Percentiles rank a stretch among this genome's conserved stretches.
Evolutionary conservation across 129 eudicot species (phyloP).

Genomic region (carrot (Daucus carota)): DNA sequence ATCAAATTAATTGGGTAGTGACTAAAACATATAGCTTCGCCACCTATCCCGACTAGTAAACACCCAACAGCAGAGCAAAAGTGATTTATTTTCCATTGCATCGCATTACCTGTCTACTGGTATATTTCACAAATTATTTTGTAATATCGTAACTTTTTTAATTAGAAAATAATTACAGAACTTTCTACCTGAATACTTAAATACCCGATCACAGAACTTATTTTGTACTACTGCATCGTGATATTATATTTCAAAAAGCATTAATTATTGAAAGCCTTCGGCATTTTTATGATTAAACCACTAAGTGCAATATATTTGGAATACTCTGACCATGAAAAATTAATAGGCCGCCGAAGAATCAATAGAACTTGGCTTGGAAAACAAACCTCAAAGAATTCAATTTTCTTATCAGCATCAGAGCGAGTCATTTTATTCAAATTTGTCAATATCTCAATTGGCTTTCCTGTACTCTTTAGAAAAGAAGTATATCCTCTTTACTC

Average conservation of each 20-base stretch:
- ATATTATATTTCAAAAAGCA: not conserved
- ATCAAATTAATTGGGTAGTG: no score
- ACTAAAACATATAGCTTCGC: no score
- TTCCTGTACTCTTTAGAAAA: constrained; percentile 71
- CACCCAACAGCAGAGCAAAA: no score
- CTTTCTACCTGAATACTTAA: no score
- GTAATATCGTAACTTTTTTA: no score
- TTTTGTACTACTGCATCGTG: no score
- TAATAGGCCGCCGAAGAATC: not conserved
- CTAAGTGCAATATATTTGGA: not conserved
- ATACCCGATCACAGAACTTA: no score
- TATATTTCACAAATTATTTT: no score
- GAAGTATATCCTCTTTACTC: constrained; percentile 84
- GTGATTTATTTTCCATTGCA: no score
- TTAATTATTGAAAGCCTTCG: not conserved
- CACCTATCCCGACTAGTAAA: no score
- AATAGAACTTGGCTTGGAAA: not conserved
- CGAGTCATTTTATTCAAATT: constrained; percentile 83
- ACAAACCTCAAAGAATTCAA: constrained; percentile 87
- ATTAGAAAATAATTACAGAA: no score
- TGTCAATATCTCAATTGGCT: constrained; percentile 65
- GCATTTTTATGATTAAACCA: not conserved
- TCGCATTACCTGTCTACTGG: no score
- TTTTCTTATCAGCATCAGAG: constrained; percentile 72
- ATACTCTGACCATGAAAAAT: not conserved